A percentile compares a stretch with the other conserved stretches of the same genome.
These are phyloP conservation scores for Trapa incisa DNA, from an alignment of 345 rosid species.

Conservation along the genomic window DNA sequence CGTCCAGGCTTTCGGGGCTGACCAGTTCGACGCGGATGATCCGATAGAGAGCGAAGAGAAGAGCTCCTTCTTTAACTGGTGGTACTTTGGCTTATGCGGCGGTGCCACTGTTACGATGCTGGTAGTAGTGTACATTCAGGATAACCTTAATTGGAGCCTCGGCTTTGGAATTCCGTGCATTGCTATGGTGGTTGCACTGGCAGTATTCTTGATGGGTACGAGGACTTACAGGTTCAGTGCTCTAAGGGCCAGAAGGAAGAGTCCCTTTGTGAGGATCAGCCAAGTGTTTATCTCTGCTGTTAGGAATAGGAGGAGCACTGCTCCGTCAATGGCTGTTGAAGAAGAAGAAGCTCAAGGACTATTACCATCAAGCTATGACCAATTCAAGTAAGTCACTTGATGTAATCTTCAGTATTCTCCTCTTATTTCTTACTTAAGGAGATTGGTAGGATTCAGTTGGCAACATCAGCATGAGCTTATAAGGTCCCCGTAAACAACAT, in stretches of 20 bases:
- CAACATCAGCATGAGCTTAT: neutral
- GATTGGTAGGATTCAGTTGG: neutral
- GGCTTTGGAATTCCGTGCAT: conserved; percentile 38
- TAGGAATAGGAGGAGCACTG: conserved; percentile 20
- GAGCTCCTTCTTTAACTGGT: conserved; percentile 50
- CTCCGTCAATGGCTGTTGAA: conserved; percentile 9
- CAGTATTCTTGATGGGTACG: conserved; percentile 30
- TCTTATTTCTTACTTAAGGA: neutral
- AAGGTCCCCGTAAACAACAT: neutral
- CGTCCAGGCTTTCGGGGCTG: conserved; percentile 49
- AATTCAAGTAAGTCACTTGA: conserved; percentile 16
- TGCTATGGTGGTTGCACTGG: conserved; percentile 25
- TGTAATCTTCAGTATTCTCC: neutral
- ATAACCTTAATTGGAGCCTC: conserved; percentile 40
- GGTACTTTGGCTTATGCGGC: conserved; percentile 33
- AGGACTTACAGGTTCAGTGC: conserved; percentile 23
- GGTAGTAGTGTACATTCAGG: conserved; percentile 36
- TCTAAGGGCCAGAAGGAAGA: conserved; percentile 15
- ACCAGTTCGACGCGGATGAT: conserved; percentile 36
- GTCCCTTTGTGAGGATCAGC: conserved; percentile 35
- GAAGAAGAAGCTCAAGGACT: conserved; percentile 11
- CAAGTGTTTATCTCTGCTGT: conserved; percentile 28
- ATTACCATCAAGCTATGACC: conserved; percentile 10
- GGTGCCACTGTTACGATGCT: conserved; percentile 21
- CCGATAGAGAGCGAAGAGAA: conserved; percentile 26